phyloP scores from a whole-genome alignment of 148 eudicot species.

The Drosera capensis region DNA sequence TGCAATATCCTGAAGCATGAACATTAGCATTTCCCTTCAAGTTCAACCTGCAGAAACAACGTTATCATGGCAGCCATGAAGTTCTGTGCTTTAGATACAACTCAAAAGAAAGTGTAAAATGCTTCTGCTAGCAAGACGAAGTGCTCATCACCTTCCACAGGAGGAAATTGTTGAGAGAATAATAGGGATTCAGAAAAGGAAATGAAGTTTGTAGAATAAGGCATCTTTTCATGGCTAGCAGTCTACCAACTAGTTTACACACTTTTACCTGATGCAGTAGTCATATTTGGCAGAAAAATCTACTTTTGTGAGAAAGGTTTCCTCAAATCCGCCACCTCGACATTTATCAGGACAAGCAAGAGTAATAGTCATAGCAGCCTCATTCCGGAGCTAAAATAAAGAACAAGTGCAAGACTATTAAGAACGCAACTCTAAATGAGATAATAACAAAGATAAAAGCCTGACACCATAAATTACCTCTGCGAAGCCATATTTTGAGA shows the following conservation, averaged over 20 bases:
- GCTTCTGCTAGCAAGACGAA: too few relatives aligned
- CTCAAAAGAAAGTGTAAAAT: too few relatives aligned
- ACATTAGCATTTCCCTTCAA: slow-evolving; percentile 49
- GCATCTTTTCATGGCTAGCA: background rate
- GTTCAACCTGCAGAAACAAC: slow-evolving; percentile 38
- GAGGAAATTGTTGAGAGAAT: too few relatives aligned
- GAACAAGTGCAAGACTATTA: slow-evolving; percentile 3
- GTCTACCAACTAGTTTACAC: background rate
- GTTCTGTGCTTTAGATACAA: too few relatives aligned
- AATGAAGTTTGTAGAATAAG: background rate
- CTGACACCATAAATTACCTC: slow-evolving; percentile 34
- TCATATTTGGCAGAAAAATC: slow-evolving; percentile 83
- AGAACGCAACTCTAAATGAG: slow-evolving; percentile 1
- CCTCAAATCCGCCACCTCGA: slow-evolving; percentile 67
- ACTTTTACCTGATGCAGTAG: slow-evolving; percentile 57
- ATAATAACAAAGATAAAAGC: background rate
- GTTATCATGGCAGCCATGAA: background rate
- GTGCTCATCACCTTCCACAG: too few relatives aligned
- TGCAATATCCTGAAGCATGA: slow-evolving; percentile 43
- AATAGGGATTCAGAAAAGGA: too few relatives aligned
- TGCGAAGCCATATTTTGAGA: slow-evolving; percentile 40
- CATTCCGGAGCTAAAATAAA: slow-evolving; percentile 52
- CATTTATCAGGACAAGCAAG: slow-evolving; percentile 46
- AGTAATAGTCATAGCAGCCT: slow-evolving; percentile 58
- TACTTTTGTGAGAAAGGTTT: slow-evolving; percentile 61